A percentile compares a stretch with the other conserved stretches of the same genome.
These are phyloP conservation scores for Linnemannia exigua DNA, from an alignment of 192 early-diverging fungal genomes.

Conservation along the genomic window DNA sequence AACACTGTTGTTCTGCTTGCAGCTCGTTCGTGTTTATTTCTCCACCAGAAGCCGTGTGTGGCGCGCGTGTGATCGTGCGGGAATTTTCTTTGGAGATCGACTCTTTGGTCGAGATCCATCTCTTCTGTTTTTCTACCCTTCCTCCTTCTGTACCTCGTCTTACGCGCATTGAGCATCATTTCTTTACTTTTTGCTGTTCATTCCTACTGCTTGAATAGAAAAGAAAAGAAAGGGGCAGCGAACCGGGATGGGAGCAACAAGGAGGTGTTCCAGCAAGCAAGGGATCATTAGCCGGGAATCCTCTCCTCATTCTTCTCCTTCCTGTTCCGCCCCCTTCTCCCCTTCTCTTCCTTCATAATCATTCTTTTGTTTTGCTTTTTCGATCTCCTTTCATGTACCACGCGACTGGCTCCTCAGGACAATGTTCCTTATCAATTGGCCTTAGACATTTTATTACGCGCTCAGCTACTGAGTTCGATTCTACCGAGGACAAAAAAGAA, in stretches of 20 bases:
- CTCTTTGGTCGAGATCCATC: not conserved
- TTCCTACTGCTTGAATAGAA: not conserved
- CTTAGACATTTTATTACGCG: not conserved
- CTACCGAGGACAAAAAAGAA: not conserved
- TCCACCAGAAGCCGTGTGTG: not conserved
- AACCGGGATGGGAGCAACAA: no score
- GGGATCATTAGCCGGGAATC: not conserved
- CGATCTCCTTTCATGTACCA: constrained; percentile 5
- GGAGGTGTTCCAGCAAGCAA: not conserved
- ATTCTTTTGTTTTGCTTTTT: not conserved
- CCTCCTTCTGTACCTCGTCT: not conserved
- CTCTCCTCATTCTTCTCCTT: not conserved
- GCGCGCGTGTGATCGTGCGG: not conserved
- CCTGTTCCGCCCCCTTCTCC: not conserved
- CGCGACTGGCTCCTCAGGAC: not conserved
- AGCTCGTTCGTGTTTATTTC: no score
- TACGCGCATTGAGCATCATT: not conserved
- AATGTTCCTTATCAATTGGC: not conserved
- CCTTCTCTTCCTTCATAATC: not conserved
- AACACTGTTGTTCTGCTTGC: no score
- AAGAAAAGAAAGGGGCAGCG: not conserved
- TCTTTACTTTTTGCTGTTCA: not conserved
- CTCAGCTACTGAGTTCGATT: constrained; percentile 16
- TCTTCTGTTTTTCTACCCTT: constrained; percentile 3
- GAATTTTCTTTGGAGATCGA: not conserved